Evolutionary conservation across 305 asterid species (phyloP), one percentile per base, ranked within the genome.

Genomic region (Fraxinus ornus): DNA sequence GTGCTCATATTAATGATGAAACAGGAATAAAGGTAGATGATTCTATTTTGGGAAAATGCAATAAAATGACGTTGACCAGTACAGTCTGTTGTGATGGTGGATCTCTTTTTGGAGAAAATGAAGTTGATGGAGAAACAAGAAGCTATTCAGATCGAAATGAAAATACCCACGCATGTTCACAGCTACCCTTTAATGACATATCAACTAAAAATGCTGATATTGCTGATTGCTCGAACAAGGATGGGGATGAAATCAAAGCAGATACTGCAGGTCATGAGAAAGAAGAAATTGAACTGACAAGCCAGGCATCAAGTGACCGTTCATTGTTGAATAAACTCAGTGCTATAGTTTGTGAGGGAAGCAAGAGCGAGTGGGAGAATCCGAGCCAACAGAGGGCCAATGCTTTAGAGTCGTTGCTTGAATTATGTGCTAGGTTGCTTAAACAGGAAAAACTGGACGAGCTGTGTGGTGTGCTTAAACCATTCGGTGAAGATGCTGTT

Each of bases 371-470:
- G 77, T 85, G 79, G 88, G 91, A 79, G 62, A 91, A 84, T 85
- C 91, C 94, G 0, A 89, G 87, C 30, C 90, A 75, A 79, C 88
- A 88, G 81, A 86, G 93, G 85, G 88, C 87, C 10, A 87, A 87
- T 85, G 99, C 97, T 36, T 89, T 97, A 30, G 99, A 97, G 85
- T 94, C 99, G 28, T 89, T 97, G 84, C 97, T 97, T 33, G 99
- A 97, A 88, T 88, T 97, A 41, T 97, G 99, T 83, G 97, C 98
- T 0, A 89, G 93, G 30, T 87, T 97, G 90, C 94, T 97, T 52
- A 97, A 95, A 88, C 97, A 97, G 87, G 92, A 94, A 80, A 97
- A 97, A 36, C 89, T 95, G 7, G 99, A 93, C 3, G 99, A 97
- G 93, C 96, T 97, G 2, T 87, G 94, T 3, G 98, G 96, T 4